Conservation (phyloP, 495 filamentous ascomycete species). For the Cercophora scortea region DNA sequence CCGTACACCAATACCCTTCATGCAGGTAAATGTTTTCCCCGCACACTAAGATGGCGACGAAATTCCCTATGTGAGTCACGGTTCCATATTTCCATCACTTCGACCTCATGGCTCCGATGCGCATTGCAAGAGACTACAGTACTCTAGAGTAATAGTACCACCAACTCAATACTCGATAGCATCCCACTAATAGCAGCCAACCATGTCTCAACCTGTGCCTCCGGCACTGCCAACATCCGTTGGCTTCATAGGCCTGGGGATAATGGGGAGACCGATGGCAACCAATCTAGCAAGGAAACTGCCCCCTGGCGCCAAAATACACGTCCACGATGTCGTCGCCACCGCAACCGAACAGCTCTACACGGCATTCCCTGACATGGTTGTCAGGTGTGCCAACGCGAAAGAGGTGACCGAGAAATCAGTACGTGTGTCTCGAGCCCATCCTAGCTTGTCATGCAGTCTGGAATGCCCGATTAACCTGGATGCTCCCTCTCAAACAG, state of each 20-base stretch:
- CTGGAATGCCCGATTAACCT: neutral
- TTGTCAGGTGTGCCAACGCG: constrained; percentile 5
- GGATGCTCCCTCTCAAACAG: constrained; percentile 8
- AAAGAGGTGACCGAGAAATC: constrained; percentile 9
- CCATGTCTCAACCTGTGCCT: too few relatives aligned
- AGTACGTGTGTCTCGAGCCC: neutral
- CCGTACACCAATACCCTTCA: too few relatives aligned
- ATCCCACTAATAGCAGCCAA: too few relatives aligned
- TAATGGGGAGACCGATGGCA: constrained; percentile 41
- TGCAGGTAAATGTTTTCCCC: too few relatives aligned
- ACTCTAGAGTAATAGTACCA: too few relatives aligned
- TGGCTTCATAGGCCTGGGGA: constrained; percentile 17
- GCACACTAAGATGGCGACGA: too few relatives aligned
- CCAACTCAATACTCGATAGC: too few relatives aligned
- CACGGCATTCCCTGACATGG: constrained; percentile 13
- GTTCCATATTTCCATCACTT: too few relatives aligned
- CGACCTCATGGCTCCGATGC: too few relatives aligned
- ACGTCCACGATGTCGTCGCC: constrained; percentile 35
- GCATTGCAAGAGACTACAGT: too few relatives aligned
- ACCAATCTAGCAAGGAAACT: constrained; percentile 36
- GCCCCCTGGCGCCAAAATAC: constrained; percentile 25
- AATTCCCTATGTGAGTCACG: too few relatives aligned
- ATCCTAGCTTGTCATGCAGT: neutral
- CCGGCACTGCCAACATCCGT: constrained; percentile 6
- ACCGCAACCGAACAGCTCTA: constrained; percentile 23